phyloP scores from a whole-genome alignment of 2,329 filamentous ascomycete species.

The Penicillium palitans region DNA sequence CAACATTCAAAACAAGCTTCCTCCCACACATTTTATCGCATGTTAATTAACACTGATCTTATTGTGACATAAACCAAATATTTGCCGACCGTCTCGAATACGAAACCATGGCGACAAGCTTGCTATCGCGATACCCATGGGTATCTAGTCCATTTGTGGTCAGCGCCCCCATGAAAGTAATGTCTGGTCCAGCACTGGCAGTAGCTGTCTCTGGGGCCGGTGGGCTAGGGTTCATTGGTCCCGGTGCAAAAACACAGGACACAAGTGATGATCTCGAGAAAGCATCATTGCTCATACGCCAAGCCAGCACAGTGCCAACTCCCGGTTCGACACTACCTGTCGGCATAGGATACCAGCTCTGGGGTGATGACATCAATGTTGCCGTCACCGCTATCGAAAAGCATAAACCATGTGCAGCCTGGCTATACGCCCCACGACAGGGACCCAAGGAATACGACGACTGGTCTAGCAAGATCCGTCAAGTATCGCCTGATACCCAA shows the following conservation, averaged over 20 bases:
- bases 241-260: slow-evolving; percentile 51
- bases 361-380: slow-evolving; percentile 39
- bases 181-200: slow-evolving; percentile 59
- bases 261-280: slow-evolving; percentile 36
- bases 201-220: slow-evolving; percentile 60
- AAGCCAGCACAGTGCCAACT: slow-evolving; percentile 9
- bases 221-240: slow-evolving; percentile 57
- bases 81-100: not conserved
- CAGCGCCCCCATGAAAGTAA: slow-evolving; percentile 69
- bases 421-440: slow-evolving; percentile 43
- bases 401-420: slow-evolving; percentile 43
- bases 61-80: not conserved
- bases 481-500: slow-evolving; percentile 45
- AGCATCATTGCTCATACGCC: slow-evolving; percentile 27
- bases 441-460: slow-evolving; percentile 37
- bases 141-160: slow-evolving; percentile 60
- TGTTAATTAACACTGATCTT: not conserved
- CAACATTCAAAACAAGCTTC: not conserved
- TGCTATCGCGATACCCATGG: slow-evolving; percentile 57
- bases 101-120: slow-evolving; percentile 17
- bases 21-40: no score
- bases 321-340: slow-evolving; percentile 34
- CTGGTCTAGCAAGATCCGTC: slow-evolving; percentile 50
- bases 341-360: slow-evolving; percentile 46
- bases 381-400: slow-evolving; percentile 34